Conservation (phyloP, 2,329 filamentous ascomycete genomes). For the Penicillium italicum region DNA sequence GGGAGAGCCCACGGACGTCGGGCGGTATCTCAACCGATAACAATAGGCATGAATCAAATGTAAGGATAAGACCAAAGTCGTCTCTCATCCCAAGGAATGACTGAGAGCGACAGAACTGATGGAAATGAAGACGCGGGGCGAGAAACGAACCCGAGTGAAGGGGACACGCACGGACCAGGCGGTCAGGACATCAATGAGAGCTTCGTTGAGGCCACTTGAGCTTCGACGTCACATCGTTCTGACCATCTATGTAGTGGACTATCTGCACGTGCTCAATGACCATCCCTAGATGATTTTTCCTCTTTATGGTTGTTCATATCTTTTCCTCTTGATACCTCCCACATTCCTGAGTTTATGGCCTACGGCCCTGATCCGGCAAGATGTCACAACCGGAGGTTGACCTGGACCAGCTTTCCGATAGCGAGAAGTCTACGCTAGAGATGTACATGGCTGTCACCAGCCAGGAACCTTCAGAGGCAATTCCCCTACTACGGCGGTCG, state of each 20-base stretch:
- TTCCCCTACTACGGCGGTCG: slow-evolving; percentile 75
- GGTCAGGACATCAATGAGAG: slow-evolving; percentile 20
- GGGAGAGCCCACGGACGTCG: slow-evolving; percentile 8
- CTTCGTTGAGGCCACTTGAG: slow-evolving; percentile 9
- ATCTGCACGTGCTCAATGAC: slow-evolving; percentile 2
- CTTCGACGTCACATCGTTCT: slow-evolving; percentile 1
- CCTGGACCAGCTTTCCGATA: slow-evolving; percentile 66
- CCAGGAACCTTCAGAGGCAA: slow-evolving; percentile 70
- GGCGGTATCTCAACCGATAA: slow-evolving; percentile 9
- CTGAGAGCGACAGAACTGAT: slow-evolving; percentile 19
- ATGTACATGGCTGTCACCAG: slow-evolving; percentile 87
- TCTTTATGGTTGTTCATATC: background rate
- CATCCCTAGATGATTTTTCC: background rate
- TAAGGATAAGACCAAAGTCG: slow-evolving; percentile 15
- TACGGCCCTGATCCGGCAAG: slow-evolving; percentile 18
- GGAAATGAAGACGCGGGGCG: slow-evolving; percentile 23
- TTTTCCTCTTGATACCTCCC: background rate
- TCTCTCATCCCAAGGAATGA: slow-evolving; percentile 18
- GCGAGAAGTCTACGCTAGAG: slow-evolving; percentile 78
- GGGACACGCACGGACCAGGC: slow-evolving; percentile 27
- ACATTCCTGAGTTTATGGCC: slow-evolving; percentile 20
- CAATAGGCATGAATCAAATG: slow-evolving; percentile 7
- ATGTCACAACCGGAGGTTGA: slow-evolving; percentile 50
- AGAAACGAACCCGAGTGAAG: slow-evolving; percentile 23
- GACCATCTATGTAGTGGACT: background rate